phyloP scores from a whole-genome alignment of 1,284 basidiomycete species.

The Athelia sp. region DNA sequence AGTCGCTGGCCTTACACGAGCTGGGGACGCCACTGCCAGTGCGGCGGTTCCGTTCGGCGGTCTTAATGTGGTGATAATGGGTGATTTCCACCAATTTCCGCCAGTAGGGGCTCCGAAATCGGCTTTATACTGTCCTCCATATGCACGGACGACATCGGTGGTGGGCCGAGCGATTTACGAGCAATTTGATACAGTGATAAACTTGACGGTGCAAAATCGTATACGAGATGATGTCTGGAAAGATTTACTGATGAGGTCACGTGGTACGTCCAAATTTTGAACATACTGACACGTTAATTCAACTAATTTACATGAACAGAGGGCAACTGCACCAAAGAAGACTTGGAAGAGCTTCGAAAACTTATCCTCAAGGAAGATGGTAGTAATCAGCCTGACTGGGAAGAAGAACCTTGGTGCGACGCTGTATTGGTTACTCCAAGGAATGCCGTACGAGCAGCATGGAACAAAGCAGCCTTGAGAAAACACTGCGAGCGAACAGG shows the following conservation, averaged over 20 bases:
- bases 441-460: conserved; percentile 23
- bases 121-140: conserved; percentile 19
- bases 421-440: conserved; percentile 29
- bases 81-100: conserved; percentile 36
- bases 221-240: conserved; percentile 23
- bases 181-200: conserved; percentile 27
- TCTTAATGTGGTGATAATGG: conserved; percentile 26
- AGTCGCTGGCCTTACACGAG: neutral
- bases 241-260: conserved; percentile 13
- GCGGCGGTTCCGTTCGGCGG: conserved; percentile 15
- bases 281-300: too few relatives aligned
- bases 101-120: conserved; percentile 16
- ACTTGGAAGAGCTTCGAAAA: conserved; percentile 17
- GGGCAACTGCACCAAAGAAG: conserved; percentile 18
- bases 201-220: conserved; percentile 22
- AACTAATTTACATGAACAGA: too few relatives aligned
- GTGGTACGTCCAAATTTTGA: too few relatives aligned
- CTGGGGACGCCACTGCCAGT: neutral
- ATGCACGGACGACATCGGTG: conserved; percentile 5
- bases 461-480: conserved; percentile 23
- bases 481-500: conserved; percentile 11
- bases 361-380: conserved; percentile 16
- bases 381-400: conserved; percentile 12
- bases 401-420: conserved; percentile 17
- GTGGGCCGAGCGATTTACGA: conserved; percentile 22